phyloP scores from a whole-genome alignment of 768 basidiomycete species.

The Boletus tomentosulus region DNA sequence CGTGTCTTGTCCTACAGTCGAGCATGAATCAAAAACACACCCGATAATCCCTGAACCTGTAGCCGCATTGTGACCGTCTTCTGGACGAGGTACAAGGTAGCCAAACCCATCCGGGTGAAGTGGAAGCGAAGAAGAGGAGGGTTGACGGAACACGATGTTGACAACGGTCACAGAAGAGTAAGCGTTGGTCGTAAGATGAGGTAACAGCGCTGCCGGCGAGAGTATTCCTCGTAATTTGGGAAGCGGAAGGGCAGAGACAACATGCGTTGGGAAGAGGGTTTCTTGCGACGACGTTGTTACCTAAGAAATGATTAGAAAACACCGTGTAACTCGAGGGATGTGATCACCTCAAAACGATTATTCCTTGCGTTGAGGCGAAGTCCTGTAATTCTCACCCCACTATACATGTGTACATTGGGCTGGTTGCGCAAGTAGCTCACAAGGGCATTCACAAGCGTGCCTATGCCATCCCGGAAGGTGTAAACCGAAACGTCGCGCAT shows the following conservation, averaged over 20 bases:
- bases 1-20: slow-evolving; percentile 57
- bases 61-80: slow-evolving; percentile 43
- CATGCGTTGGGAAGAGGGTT: slow-evolving; percentile 48
- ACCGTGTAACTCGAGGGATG: slow-evolving; percentile 1
- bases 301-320: slow-evolving; percentile 16
- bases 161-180: slow-evolving; percentile 81
- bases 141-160: slow-evolving; percentile 74
- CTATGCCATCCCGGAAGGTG: slow-evolving; percentile 76
- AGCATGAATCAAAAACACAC: slow-evolving; percentile 85
- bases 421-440: slow-evolving; percentile 39
- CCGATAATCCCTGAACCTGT: slow-evolving; percentile 61
- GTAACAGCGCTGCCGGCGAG: slow-evolving; percentile 39
- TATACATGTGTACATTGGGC: slow-evolving; percentile 57
- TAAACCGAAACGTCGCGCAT: slow-evolving; percentile 71
- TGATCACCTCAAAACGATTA: slow-evolving; percentile 44
- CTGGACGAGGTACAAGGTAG: slow-evolving; percentile 84
- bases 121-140: slow-evolving; percentile 31
- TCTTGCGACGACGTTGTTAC: slow-evolving; percentile 33
- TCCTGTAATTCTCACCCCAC: slow-evolving; percentile 36
- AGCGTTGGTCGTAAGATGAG: slow-evolving; percentile 67
- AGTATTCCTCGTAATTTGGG: slow-evolving; percentile 46
- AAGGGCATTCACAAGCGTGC: slow-evolving; percentile 59
- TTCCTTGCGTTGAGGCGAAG: slow-evolving; percentile 33
- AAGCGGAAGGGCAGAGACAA: slow-evolving; percentile 78
- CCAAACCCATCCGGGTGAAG: slow-evolving; percentile 90